Evolutionary conservation across 768 basidiomycete species (phyloP).

Genomic region (Amanita molliuscula): DNA sequence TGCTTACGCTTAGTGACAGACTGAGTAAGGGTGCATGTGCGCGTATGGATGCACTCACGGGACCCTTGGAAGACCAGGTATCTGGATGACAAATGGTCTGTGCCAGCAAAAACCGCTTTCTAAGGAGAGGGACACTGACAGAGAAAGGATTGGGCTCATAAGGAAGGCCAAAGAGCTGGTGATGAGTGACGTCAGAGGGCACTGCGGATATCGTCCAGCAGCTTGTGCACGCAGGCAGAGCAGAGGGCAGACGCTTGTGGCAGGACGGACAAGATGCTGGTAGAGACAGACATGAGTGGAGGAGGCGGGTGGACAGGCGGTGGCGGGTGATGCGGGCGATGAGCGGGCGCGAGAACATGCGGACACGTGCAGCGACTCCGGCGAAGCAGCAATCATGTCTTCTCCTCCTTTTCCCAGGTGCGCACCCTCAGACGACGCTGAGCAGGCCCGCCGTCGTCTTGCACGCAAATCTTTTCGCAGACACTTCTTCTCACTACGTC

Average conservation of each 20-base stretch:
- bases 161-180: constrained; percentile 59
- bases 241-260: constrained; percentile 42
- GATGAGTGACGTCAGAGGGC: constrained; percentile 43
- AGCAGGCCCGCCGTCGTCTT: constrained; percentile 38
- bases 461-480: constrained; percentile 18
- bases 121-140: constrained; percentile 51
- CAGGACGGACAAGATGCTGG: constrained; percentile 51
- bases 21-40: constrained; percentile 3
- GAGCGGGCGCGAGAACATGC: neutral
- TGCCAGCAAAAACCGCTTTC: constrained; percentile 54
- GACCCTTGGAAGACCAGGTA: constrained; percentile 60
- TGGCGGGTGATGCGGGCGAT: neutral
- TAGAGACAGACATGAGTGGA: neutral
- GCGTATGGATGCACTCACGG: constrained; percentile 28
- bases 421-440: constrained; percentile 31
- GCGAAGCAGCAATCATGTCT: constrained; percentile 12
- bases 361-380: constrained; percentile 1
- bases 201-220: constrained; percentile 61
- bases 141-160: constrained; percentile 59
- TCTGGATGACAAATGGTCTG: constrained; percentile 84
- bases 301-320: constrained; percentile 6
- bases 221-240: constrained; percentile 64
- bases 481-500: constrained; percentile 20
- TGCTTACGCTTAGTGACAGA: constrained; percentile 34
- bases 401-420: constrained; percentile 27